A percentile compares a stretch with the other conserved stretches of the same genome.
Conservation (phyloP, 768 basidiomycete species). For the Tubosaeta brunneosetosa region DNA sequence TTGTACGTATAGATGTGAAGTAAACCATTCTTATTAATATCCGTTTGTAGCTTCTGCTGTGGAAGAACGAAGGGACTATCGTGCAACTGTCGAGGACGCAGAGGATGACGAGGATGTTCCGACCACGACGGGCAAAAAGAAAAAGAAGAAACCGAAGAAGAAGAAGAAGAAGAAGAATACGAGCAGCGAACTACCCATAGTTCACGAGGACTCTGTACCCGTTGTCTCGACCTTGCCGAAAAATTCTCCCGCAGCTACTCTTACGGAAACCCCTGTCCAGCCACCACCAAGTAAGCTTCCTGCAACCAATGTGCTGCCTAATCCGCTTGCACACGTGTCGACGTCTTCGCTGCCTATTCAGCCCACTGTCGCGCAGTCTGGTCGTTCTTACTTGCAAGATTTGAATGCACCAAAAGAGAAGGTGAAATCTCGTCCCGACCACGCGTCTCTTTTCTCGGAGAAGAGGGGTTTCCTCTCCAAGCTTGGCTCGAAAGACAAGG, state of each 20-base stretch:
- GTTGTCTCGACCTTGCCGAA: slow-evolving; percentile 15
- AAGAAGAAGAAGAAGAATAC: slow-evolving; percentile 69
- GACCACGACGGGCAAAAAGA: slow-evolving; percentile 46
- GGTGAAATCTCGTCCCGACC: slow-evolving; percentile 64
- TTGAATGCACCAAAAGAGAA: slow-evolving; percentile 53
- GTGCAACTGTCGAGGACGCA: slow-evolving; percentile 62
- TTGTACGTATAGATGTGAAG: slow-evolving; percentile 6
- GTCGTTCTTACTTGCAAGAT: slow-evolving; percentile 63
- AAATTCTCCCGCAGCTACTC: slow-evolving; percentile 14
- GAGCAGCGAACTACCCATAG: slow-evolving; percentile 13
- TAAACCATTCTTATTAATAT: not conserved
- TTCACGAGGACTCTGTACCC: slow-evolving; percentile 18
- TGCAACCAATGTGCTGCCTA: slow-evolving; percentile 14
- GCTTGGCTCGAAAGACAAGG: slow-evolving; percentile 34
- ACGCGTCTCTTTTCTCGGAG: slow-evolving; percentile 46
- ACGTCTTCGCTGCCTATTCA: slow-evolving; percentile 42
- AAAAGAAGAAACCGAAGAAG: slow-evolving; percentile 63
- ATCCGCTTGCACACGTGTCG: slow-evolving; percentile 29
- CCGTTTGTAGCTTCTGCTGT: slow-evolving; percentile 6
- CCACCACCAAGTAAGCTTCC: slow-evolving; percentile 5
- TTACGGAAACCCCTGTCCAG: slow-evolving; percentile 25
- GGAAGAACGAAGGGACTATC: slow-evolving; percentile 33
- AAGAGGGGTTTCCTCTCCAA: slow-evolving; percentile 48
- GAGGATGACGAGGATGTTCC: slow-evolving; percentile 56
- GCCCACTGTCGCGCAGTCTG: slow-evolving; percentile 58